Evolutionary conservation across 768 basidiomycete genomes (phyloP).

Genomic region (Suillus placidus): DNA sequence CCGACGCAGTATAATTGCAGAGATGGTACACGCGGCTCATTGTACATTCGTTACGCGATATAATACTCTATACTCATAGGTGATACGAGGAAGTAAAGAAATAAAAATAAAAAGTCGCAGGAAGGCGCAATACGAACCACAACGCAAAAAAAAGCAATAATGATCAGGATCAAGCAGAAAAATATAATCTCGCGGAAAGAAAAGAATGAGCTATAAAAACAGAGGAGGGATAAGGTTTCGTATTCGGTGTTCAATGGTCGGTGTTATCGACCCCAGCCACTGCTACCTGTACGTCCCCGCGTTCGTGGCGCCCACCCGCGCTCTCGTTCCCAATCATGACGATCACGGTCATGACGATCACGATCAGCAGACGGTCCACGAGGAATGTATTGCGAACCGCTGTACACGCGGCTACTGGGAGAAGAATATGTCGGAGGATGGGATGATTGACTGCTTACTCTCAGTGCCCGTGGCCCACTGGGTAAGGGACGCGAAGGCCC

Average conservation of each 20-base stretch:
- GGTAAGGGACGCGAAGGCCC: constrained; percentile 37
- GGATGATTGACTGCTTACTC: constrained; percentile 28
- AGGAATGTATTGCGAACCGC: constrained; percentile 42
- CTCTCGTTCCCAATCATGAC: constrained; percentile 27
- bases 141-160: constrained; percentile 36
- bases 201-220: neutral
- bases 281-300: constrained; percentile 38
- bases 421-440: constrained; percentile 22
- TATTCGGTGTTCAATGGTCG: constrained; percentile 5
- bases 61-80: constrained; percentile 5
- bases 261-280: constrained; percentile 37
- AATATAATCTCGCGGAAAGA: constrained; percentile 1
- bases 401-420: constrained; percentile 24
- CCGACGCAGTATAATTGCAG: constrained; percentile 7
- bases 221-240: constrained; percentile 5
- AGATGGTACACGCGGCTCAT: constrained; percentile 3
- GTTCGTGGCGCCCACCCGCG: constrained; percentile 35
- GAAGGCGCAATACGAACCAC: constrained; percentile 3
- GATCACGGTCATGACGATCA: constrained; percentile 48
- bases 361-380: constrained; percentile 57
- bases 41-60: constrained; percentile 15
- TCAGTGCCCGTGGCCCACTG: constrained; percentile 44
- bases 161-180: constrained; percentile 28
- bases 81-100: constrained; percentile 5
- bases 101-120: constrained; percentile 8